Percentiles rank a stretch among this genome's conserved stretches.
phyloP scores from a whole-genome alignment of 2,329 filamentous ascomycete species.

The Xylariaceae sp. region DNA sequence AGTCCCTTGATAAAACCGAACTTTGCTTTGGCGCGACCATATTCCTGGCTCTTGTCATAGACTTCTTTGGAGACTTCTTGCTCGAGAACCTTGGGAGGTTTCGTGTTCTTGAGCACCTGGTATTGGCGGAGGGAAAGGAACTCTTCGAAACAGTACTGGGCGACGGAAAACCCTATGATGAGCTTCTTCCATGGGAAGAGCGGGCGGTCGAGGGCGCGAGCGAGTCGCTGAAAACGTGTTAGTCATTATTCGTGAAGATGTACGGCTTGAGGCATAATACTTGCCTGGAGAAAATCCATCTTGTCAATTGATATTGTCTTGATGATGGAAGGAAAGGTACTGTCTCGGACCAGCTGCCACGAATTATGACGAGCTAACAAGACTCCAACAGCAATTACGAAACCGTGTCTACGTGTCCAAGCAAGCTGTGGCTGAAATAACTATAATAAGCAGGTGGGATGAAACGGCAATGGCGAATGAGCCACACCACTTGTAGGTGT shows the following conservation, averaged over 20 bases:
- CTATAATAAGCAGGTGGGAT: neutral
- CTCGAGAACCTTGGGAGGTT: constrained; percentile 83
- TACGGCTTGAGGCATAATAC: neutral
- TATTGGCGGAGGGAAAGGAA: constrained; percentile 92
- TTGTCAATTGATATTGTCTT: constrained; percentile 26
- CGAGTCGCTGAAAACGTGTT: constrained; percentile 66
- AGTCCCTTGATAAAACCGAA: constrained; percentile 83
- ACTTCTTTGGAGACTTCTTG: constrained; percentile 88
- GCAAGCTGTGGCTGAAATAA: constrained; percentile 14
- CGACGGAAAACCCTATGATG: constrained; percentile 91
- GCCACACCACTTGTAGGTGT: too few species aligned
- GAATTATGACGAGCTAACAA: constrained; percentile 22
- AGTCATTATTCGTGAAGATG: constrained; percentile 4
- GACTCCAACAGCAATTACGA: constrained; percentile 24
- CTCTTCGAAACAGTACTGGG: constrained; percentile 88
- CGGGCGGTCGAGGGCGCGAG: constrained; percentile 86
- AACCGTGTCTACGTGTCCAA: constrained; percentile 35
- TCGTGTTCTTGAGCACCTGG: constrained; percentile 78
- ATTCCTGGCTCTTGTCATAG: constrained; percentile 95
- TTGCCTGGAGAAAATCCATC: constrained; percentile 48
- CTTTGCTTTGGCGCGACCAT: constrained; percentile 93
- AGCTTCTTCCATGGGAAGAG: constrained; percentile 97
- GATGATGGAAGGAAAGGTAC: constrained; percentile 24
- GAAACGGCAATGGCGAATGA: too few species aligned
- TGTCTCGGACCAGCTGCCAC: constrained; percentile 28